These are phyloP conservation scores for Rutstroemia sp. DNA, from an alignment of 2,329 filamentous ascomycete genomes.

Conservation along the genomic window DNA sequence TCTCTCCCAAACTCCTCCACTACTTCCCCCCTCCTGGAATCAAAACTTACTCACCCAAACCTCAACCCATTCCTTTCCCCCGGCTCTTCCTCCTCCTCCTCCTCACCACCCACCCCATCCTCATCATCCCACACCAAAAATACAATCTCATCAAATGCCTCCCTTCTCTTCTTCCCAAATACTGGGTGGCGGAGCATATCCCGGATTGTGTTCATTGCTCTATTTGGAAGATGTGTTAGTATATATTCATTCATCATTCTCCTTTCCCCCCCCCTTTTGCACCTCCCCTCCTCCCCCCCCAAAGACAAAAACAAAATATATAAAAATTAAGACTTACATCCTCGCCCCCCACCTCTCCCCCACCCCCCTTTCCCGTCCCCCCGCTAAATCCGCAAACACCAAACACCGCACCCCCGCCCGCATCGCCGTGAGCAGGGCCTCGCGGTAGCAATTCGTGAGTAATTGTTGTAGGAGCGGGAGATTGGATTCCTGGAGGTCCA, in stretches of 20 bases:
- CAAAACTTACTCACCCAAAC: no score
- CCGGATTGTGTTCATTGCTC: background rate
- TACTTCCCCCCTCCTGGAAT: no score
- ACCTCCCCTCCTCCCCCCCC: no score
- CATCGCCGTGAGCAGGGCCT: background rate
- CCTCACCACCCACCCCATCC: background rate
- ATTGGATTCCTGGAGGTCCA: background rate
- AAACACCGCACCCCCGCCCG: background rate
- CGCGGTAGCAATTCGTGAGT: background rate
- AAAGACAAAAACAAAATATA: background rate
- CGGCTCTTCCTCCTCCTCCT: background rate
- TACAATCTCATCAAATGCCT: background rate
- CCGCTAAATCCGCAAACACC: background rate
- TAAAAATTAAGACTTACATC: background rate
- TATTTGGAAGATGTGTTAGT: background rate
- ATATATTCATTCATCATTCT: background rate
- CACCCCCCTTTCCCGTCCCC: background rate
- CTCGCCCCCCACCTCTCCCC: background rate
- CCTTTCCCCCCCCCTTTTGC: background rate
- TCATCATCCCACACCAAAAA: background rate
- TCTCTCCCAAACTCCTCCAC: no score
- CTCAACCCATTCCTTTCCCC: background rate
- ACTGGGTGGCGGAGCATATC: background rate
- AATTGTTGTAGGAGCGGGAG: background rate
- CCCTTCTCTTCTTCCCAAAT: background rate